Conservation (phyloP, 1,139 yeast genomes). For the Kazachstania sp. region DNA sequence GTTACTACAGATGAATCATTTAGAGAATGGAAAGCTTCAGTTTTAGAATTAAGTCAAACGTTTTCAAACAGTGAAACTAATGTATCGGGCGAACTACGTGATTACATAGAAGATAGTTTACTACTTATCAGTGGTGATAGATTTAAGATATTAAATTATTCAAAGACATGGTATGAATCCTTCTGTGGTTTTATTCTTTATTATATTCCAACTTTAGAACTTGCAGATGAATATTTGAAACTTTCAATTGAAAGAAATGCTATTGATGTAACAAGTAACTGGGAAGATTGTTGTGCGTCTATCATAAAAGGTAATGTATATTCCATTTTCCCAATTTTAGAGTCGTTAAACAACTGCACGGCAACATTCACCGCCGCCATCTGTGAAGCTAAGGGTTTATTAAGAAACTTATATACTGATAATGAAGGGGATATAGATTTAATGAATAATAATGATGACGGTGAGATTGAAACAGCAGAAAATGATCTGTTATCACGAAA, state of each 20-base stretch:
- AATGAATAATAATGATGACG: slow-evolving; percentile 7
- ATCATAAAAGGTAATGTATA: slow-evolving; percentile 51
- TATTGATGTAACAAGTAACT: slow-evolving; percentile 34
- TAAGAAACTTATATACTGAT: slow-evolving; percentile 33
- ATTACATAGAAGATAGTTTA: slow-evolving; percentile 22
- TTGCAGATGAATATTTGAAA: slow-evolving; percentile 38
- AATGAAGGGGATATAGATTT: slow-evolving; percentile 5
- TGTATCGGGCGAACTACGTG: slow-evolving; percentile 23
- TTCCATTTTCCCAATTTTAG: slow-evolving; percentile 52
- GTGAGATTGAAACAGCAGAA: neutral
- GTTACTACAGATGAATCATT: slow-evolving; percentile 26
- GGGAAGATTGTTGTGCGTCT: slow-evolving; percentile 60
- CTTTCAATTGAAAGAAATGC: slow-evolving; percentile 31
- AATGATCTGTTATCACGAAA: slow-evolving; percentile 31
- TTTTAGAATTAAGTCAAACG: slow-evolving; percentile 23
- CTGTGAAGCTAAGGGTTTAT: slow-evolving; percentile 55
- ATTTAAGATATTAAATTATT: slow-evolving; percentile 22
- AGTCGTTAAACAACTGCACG: slow-evolving; percentile 55
- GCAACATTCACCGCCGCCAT: slow-evolving; percentile 60
- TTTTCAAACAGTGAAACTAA: slow-evolving; percentile 20
- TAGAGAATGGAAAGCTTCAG: slow-evolving; percentile 33
- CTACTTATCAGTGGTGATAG: slow-evolving; percentile 25
- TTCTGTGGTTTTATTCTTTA: slow-evolving; percentile 53
- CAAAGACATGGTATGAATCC: slow-evolving; percentile 61
- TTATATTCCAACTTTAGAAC: slow-evolving; percentile 46